Evolutionary conservation across 2,329 filamentous ascomycete species (phyloP).

Genomic region (Seiridium cupressi): DNA sequence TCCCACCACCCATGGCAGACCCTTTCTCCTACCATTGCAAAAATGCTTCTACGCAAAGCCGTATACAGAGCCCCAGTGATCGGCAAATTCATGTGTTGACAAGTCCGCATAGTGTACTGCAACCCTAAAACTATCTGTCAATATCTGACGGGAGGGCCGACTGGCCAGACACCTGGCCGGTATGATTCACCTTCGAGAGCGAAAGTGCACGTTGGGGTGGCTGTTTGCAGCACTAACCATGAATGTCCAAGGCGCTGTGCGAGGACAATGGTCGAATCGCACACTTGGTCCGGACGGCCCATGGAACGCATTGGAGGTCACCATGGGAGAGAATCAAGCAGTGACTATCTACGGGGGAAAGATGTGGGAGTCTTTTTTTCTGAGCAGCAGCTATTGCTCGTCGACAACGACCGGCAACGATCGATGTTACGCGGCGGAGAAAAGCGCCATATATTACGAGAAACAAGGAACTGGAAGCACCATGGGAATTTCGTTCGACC

Average conservation of each 20-base stretch:
- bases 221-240: not conserved
- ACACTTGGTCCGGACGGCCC: conserved; percentile 26
- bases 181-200: too few relatives aligned
- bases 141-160: too few relatives aligned
- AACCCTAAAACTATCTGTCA: too few relatives aligned
- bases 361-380: conserved; percentile 17
- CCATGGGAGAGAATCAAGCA: conserved; percentile 10
- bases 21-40: not conserved
- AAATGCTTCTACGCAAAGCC: not conserved
- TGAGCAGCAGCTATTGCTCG: not conserved
- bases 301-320: conserved; percentile 22
- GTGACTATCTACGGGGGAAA: conserved; percentile 20
- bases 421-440: not conserved
- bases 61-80: not conserved
- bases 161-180: too few relatives aligned
- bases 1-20: not conserved
- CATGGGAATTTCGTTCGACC: not conserved
- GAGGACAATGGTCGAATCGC: not conserved
- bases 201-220: not conserved
- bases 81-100: not conserved
- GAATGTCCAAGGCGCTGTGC: not conserved
- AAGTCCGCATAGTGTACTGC: not conserved
- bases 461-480: not conserved
- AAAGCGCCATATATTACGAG: conserved; percentile 1
- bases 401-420: not conserved